Evolutionary conservation across 257 asterid species (phyloP).

Genomic region (Hygrophila difformis): DNA sequence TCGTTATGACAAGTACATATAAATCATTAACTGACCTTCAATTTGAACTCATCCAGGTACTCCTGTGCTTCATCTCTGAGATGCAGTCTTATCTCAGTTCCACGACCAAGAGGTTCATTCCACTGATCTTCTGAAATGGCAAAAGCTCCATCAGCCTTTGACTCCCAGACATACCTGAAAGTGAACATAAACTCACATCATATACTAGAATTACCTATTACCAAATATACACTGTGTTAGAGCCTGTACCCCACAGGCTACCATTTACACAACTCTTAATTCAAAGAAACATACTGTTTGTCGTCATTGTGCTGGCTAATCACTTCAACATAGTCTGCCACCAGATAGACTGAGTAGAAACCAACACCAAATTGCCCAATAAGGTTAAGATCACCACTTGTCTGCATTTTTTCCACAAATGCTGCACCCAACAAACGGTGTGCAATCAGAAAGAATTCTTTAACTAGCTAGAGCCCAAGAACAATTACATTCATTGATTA

Average conservation of each 20-base stretch:
- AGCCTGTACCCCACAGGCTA: too few species aligned
- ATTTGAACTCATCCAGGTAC: slow-evolving; percentile 69
- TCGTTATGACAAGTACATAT: neutral
- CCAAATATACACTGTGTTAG: too few species aligned
- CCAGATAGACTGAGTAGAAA: slow-evolving; percentile 90
- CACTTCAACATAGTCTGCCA: slow-evolving; percentile 90
- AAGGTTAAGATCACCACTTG: slow-evolving; percentile 86
- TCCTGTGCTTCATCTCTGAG: slow-evolving; percentile 90
- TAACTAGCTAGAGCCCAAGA: neutral
- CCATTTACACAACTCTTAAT: too few species aligned
- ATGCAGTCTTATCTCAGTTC: slow-evolving; percentile 85
- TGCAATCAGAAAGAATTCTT: slow-evolving; percentile 1
- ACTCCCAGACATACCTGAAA: slow-evolving; percentile 86
- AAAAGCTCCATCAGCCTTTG: slow-evolving; percentile 93
- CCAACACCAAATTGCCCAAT: slow-evolving; percentile 99
- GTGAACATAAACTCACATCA: too few species aligned
- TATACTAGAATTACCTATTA: too few species aligned
- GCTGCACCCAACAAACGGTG: slow-evolving; percentile 35
- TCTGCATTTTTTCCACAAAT: slow-evolving; percentile 95
- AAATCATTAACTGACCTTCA: slow-evolving; percentile 61
- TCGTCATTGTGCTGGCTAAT: slow-evolving; percentile 90
- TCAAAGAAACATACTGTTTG: slow-evolving; percentile 53
- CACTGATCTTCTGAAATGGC: slow-evolving; percentile 81
- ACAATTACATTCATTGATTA: too few species aligned
- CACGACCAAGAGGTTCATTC: slow-evolving; percentile 96